Conservation (phyloP, 192 early-diverging fungal species). For the Haplosporangium gracile region DNA sequence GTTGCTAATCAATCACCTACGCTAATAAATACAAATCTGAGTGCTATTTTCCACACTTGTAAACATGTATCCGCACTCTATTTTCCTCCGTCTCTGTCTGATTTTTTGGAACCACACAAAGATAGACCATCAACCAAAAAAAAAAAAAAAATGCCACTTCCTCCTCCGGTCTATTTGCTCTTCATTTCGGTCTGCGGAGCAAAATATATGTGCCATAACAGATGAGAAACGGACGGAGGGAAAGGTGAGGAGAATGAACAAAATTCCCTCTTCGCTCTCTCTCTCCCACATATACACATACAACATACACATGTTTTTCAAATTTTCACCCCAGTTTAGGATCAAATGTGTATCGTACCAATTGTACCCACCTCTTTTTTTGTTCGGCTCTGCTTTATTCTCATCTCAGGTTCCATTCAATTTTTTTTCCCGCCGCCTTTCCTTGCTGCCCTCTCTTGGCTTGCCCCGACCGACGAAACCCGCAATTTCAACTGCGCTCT, state of each 20-base stretch:
- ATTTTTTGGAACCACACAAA: background rate
- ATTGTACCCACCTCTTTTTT: background rate
- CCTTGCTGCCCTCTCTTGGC: too few species aligned
- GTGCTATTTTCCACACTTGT: too few species aligned
- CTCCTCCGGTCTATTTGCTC: background rate
- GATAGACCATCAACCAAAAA: background rate
- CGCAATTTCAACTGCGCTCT: background rate
- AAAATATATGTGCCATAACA: slow-evolving; percentile 4
- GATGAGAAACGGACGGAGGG: too few species aligned
- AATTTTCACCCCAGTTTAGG: too few species aligned
- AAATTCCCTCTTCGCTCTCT: background rate
- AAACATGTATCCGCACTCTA: background rate
- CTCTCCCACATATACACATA: too few species aligned
- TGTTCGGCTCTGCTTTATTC: background rate
- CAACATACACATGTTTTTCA: background rate
- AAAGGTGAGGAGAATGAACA: background rate
- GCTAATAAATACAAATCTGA: too few species aligned
- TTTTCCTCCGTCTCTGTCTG: background rate
- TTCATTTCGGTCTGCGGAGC: background rate
- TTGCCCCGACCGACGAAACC: background rate
- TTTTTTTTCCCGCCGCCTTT: slow-evolving; percentile 6
- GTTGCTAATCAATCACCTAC: background rate
- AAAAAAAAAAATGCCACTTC: background rate
- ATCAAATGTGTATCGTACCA: too few species aligned
- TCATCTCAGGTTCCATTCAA: background rate